Conservation (phyloP, 345 rosid genomes). For the Acer campestre region DNA sequence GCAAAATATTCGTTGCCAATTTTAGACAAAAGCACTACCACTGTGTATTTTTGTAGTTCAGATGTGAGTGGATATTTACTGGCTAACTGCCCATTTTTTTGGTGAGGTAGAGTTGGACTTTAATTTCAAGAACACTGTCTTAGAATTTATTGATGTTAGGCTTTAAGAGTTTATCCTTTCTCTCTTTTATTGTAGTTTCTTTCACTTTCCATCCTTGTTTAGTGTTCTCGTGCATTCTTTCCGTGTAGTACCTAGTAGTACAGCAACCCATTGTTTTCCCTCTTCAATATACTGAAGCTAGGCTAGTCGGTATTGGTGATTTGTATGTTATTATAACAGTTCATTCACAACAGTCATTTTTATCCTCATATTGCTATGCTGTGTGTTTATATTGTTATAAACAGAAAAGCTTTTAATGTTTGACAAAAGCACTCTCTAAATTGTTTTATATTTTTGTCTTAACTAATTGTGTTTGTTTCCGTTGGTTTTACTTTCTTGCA, state of each 20-base stretch:
- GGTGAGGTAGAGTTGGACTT: neutral
- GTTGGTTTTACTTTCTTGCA: conserved; percentile 6
- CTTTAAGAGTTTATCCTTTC: neutral
- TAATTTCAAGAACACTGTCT: neutral
- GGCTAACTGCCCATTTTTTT: neutral
- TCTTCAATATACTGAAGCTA: neutral
- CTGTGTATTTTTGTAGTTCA: neutral
- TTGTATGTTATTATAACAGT: too few species aligned
- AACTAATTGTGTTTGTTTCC: neutral
- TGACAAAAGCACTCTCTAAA: neutral
- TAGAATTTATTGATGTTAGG: neutral
- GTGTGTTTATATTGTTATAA: neutral
- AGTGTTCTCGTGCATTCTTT: neutral
- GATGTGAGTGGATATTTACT: neutral
- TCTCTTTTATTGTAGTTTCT: too few species aligned
- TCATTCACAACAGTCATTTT: too few species aligned
- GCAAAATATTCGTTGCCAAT: neutral
- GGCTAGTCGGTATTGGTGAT: neutral
- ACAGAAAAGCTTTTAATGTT: neutral
- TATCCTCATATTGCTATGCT: neutral
- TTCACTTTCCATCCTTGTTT: neutral
- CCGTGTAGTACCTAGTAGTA: neutral
- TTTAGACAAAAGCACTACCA: neutral
- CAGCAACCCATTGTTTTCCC: neutral
- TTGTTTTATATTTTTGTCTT: neutral